Conservation (phyloP, 129 eudicot species). For the Helianthus annuus region DNA sequence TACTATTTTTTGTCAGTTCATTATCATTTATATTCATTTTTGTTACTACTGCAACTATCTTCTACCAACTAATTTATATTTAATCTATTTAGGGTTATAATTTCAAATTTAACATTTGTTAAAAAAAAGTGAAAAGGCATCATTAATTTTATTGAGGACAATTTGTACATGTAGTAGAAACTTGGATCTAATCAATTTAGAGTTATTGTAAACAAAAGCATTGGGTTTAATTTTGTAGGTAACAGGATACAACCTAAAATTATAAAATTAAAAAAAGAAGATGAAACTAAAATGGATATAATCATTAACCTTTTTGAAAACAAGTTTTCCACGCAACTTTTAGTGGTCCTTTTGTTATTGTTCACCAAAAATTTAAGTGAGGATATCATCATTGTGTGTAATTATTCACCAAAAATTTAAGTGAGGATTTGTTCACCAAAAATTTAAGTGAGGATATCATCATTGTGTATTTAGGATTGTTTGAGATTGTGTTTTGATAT, state of each 20-base stretch:
- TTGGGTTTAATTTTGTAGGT: constrained; percentile 1
- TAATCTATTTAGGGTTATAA: neutral
- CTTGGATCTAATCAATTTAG: neutral
- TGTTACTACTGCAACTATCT: neutral
- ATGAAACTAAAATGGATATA: neutral
- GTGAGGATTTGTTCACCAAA: neutral
- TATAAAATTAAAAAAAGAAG: neutral
- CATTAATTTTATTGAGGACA: neutral
- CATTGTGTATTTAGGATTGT: neutral
- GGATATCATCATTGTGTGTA: neutral
- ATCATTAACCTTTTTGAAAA: constrained; percentile 18
- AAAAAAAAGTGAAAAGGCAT: neutral
- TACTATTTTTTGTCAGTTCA: neutral
- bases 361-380: neutral
- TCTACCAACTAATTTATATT: neutral
- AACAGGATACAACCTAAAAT: neutral
- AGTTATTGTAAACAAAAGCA: neutral
- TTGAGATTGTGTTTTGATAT: neutral
- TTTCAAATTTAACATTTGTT: neutral
- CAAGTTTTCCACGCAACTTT: constrained; percentile 4
- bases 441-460: neutral
- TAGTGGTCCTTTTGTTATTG: constrained; percentile 9
- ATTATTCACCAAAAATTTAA: too few relatives aligned
- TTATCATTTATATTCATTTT: neutral
- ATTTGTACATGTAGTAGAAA: neutral